Evolutionary conservation across 768 basidiomycete species (phyloP), one percentile per base, ranked within the genome.

Genomic region (Russula abietina): DNA sequence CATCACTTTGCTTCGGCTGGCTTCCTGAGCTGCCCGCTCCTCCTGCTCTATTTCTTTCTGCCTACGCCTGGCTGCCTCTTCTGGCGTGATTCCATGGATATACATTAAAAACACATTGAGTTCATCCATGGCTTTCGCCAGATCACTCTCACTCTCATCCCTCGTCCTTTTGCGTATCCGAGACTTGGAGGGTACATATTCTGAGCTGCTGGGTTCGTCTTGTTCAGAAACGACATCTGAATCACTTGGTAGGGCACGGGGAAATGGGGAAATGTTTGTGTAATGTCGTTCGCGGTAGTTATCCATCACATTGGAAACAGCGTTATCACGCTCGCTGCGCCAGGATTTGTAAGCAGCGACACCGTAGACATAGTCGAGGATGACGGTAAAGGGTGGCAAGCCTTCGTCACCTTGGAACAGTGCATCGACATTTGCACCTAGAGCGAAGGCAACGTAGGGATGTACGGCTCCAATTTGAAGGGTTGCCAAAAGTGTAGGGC

Each of bases 311-410:
- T 38, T 14, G 33, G 7, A 11, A 55, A 22, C 14, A n/a, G n/a
- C n/a, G n/a, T n/a, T n/a, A 7, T 9, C 24, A 26, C 38, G n/a
- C n/a, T n/a, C 53, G 45, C 45, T 46, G 3, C 8, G 9, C 32
- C 51, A 52, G n/a, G 53, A 22, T 39, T 54, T 55, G 53, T 55
- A 55, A 17, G 53, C 53, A 7, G 53, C 53, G 26, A 55, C 11
- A 26, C 53, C 38, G 12, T 39, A 39, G 10, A 26, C 8, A 55
- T 38, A 55, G 38, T 26, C 53, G 4, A 52, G 51, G 32, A 52
- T 52, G 14, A 52, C 32, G 51, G 51, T 32, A 33, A n/a, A 36
- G 19, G 53, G 53, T 39, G 39, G 26, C 24, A 14, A 7, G 19
- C n/a, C 36, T 39, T 38, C 36, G 39, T 39, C 1, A 24, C 53